Conservation (phyloP, 305 asterid genomes). For the Petunia hybrid region DNA sequence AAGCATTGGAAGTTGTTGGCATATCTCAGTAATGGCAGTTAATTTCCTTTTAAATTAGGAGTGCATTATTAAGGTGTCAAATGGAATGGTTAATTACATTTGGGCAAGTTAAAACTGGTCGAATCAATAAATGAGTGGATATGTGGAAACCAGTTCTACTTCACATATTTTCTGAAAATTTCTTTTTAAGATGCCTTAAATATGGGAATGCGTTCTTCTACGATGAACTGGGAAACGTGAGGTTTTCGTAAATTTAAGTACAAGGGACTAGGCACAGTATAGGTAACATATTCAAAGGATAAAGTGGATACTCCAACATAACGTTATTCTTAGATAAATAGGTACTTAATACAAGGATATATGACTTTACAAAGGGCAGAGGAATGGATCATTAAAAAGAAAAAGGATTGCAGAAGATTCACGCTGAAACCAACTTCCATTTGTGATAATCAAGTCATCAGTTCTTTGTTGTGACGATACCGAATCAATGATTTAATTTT, state of each 20-base stretch:
- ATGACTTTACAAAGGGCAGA: background rate
- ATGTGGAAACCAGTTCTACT: too few relatives aligned
- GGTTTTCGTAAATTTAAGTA: too few relatives aligned
- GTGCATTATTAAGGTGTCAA: too few relatives aligned
- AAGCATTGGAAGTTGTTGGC: background rate
- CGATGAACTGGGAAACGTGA: too few relatives aligned
- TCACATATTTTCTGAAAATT: too few relatives aligned
- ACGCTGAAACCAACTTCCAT: background rate
- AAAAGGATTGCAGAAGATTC: background rate
- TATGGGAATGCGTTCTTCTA: too few relatives aligned
- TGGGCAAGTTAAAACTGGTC: too few relatives aligned
- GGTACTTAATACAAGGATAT: background rate
- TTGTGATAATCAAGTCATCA: background rate
- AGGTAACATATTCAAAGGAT: background rate
- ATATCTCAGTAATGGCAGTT: too few relatives aligned
- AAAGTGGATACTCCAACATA: background rate
- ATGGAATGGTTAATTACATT: too few relatives aligned
- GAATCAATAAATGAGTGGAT: too few relatives aligned
- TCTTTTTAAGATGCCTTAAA: too few relatives aligned
- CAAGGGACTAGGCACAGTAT: background rate
- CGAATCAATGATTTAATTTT: background rate
- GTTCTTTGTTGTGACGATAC: background rate
- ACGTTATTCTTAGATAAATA: background rate
- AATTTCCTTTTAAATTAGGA: too few relatives aligned
- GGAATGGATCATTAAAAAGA: background rate